Conservation (phyloP, 345 rosid species). For the Dipteronia sinensis region DNA sequence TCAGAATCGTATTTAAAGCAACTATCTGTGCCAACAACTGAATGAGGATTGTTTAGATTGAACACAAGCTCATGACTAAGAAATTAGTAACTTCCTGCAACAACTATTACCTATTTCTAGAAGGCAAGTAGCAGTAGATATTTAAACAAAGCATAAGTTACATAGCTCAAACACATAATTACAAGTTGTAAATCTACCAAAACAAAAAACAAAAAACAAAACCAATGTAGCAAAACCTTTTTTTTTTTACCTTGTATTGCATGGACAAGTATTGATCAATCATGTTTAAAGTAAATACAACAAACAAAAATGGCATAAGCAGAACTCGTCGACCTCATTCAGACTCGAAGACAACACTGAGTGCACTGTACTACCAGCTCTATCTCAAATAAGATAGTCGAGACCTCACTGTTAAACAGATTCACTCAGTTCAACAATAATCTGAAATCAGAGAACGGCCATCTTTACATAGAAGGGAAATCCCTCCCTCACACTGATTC, state of each 20-base stretch:
- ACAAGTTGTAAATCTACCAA: slow-evolving; percentile 17
- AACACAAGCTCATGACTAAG: background rate
- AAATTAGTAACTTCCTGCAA: background rate
- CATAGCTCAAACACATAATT: slow-evolving; percentile 2
- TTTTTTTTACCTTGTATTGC: slow-evolving; percentile 15
- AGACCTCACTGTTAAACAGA: background rate
- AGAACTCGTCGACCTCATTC: background rate
- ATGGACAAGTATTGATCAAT: background rate
- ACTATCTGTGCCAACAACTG: too few relatives aligned
- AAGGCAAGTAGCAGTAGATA: background rate
- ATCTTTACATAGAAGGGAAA: background rate
- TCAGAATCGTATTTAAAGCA: too few relatives aligned
- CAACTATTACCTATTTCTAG: background rate
- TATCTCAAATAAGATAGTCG: background rate
- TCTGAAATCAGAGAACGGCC: background rate
- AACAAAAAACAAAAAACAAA: background rate
- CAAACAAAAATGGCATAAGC: slow-evolving; percentile 12
- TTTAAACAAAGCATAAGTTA: slow-evolving; percentile 3
- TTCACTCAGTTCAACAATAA: background rate
- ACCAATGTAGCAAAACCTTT: slow-evolving; percentile 15
- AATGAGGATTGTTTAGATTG: background rate
- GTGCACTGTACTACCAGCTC: background rate
- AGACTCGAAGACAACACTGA: background rate
- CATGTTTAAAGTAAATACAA: background rate
- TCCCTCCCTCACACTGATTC: background rate